These are phyloP conservation scores for Phoma herbarum DNA, from an alignment of 2,329 filamentous ascomycete species.

Conservation along the genomic window DNA sequence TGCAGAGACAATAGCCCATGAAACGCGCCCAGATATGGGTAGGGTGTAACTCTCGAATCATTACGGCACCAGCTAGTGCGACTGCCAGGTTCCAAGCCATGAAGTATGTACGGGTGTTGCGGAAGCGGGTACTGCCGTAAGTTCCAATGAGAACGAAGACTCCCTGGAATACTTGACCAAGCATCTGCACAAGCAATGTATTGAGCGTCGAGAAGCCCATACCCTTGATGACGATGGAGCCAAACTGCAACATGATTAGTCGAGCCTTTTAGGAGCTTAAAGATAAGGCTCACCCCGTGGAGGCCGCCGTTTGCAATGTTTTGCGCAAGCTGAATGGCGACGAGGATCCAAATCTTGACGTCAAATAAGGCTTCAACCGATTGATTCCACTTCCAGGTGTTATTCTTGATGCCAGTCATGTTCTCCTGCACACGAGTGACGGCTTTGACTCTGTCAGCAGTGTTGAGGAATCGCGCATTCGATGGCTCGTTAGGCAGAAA, in stretches of 20 bases:
- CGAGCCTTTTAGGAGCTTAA: neutral
- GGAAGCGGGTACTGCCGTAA: slow-evolving; percentile 21
- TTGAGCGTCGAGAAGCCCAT: slow-evolving; percentile 16
- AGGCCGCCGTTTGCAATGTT: neutral
- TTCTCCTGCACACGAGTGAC: neutral
- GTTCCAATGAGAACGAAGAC: slow-evolving; percentile 27
- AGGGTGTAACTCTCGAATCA: neutral
- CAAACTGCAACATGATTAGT: neutral
- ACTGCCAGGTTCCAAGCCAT: neutral
- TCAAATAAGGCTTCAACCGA: neutral
- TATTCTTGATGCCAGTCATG: neutral
- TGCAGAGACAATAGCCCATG: slow-evolving; percentile 42
- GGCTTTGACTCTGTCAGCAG: neutral
- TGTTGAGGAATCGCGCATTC: neutral
- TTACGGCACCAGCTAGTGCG: neutral
- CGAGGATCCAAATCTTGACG: neutral
- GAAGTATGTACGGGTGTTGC: neutral
- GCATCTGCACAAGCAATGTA: slow-evolving; percentile 31
- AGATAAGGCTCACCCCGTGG: neutral
- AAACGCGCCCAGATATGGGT: slow-evolving; percentile 26
- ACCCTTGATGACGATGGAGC: neutral
- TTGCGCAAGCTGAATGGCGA: neutral
- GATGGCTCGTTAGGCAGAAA: neutral
- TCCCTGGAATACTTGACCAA: slow-evolving; percentile 29
- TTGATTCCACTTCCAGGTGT: neutral